Percentiles rank a stretch among this genome's conserved stretches.
Evolutionary conservation across 495 filamentous ascomycete genomes (phyloP).

Genomic region (Aspergillus panamensis): DNA sequence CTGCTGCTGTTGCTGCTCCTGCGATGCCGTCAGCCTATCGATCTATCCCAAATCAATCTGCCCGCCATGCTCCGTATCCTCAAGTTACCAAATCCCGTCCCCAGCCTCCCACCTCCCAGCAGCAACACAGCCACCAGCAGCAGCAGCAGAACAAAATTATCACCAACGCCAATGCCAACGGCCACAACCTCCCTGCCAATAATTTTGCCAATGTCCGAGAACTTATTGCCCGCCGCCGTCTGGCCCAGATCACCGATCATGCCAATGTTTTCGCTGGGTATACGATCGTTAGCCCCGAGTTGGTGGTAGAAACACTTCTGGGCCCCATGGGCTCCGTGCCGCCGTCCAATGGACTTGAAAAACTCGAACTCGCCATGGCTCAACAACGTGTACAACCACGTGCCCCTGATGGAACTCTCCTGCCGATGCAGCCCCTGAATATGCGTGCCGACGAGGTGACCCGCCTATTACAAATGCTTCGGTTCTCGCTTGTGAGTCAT

Average conservation of each 20-base stretch:
- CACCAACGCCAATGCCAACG: slow-evolving; percentile 8
- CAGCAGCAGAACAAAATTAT: slow-evolving; percentile 21
- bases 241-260: slow-evolving; percentile 50
- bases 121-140: slow-evolving; percentile 20
- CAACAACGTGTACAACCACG: slow-evolving; percentile 48
- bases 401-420: slow-evolving; percentile 41
- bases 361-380: slow-evolving; percentile 48
- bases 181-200: slow-evolving; percentile 41
- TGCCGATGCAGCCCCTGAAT: slow-evolving; percentile 44
- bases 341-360: slow-evolving; percentile 44
- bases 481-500: slow-evolving; percentile 46
- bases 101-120: slow-evolving; percentile 17
- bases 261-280: slow-evolving; percentile 50
- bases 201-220: slow-evolving; percentile 50
- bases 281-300: slow-evolving; percentile 45
- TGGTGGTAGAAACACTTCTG: slow-evolving; percentile 47
- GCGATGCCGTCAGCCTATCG: slow-evolving; percentile 53
- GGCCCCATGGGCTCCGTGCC: slow-evolving; percentile 48
- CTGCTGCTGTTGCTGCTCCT: slow-evolving; percentile 40
- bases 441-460: slow-evolving; percentile 49
- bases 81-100: slow-evolving; percentile 39
- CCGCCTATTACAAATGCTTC: slow-evolving; percentile 45
- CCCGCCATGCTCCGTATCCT: slow-evolving; percentile 44
- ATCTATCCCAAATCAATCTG: slow-evolving; percentile 42
- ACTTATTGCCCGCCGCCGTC: slow-evolving; percentile 47